These are phyloP conservation scores for Aspergillus floridensis DNA, from an alignment of 2,329 filamentous ascomycete species.

Conservation along the genomic window DNA sequence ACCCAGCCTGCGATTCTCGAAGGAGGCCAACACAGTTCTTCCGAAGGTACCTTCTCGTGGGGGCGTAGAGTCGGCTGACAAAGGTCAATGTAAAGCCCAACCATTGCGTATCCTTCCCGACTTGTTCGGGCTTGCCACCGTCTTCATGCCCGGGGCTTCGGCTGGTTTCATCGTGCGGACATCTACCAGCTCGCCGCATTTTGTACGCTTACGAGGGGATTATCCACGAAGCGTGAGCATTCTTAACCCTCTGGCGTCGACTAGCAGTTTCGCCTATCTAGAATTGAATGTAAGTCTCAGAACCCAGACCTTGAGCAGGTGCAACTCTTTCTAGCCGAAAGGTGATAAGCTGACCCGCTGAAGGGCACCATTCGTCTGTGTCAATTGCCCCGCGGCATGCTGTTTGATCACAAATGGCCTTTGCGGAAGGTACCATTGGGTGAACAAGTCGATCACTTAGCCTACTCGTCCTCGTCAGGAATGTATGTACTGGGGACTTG, in stretches of 20 bases:
- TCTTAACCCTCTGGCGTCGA: slow-evolving; percentile 68
- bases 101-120: slow-evolving; percentile 45
- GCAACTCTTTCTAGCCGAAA: not conserved
- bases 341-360: slow-evolving; percentile 11
- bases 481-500: slow-evolving; percentile 77
- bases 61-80: slow-evolving; percentile 39
- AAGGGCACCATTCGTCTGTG: slow-evolving; percentile 71
- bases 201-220: slow-evolving; percentile 69
- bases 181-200: slow-evolving; percentile 70
- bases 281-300: slow-evolving; percentile 52
- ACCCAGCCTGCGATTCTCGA: slow-evolving; percentile 66
- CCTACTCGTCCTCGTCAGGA: slow-evolving; percentile 72
- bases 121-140: slow-evolving; percentile 72
- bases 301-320: not conserved
- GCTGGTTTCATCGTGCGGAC: slow-evolving; percentile 82
- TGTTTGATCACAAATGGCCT: slow-evolving; percentile 74
- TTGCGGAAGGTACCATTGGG: slow-evolving; percentile 69
- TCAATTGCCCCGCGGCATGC: slow-evolving; percentile 65
- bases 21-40: slow-evolving; percentile 66
- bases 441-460: slow-evolving; percentile 68
- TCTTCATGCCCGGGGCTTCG: slow-evolving; percentile 78
- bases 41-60: slow-evolving; percentile 57
- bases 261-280: slow-evolving; percentile 79
- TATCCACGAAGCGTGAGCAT: slow-evolving; percentile 69
- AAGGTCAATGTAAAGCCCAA: slow-evolving; percentile 35